Base-by-base conservation (phyloP, 768 basidiomycete genomes). In the Pulveroboletus sp. region DNA sequence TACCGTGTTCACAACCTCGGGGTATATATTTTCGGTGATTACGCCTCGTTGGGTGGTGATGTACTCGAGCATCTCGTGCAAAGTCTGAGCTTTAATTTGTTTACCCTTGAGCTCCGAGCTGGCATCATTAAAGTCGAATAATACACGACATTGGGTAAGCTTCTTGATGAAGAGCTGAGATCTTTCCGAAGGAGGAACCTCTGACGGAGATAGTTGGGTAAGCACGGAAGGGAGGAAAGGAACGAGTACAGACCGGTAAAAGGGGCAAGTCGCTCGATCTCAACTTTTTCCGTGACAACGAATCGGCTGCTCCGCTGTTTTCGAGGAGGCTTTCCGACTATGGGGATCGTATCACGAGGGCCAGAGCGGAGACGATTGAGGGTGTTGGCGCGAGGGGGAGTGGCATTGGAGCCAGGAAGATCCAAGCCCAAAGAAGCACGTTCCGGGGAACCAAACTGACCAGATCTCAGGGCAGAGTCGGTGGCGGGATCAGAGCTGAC, bases 111-210 rank as follows among this genome's bases (percentile, higher is more conserved):
- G 80, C 62, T 99, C 96, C 27, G 89, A 78, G 61, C 89, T 94
- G 40, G 93, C 89, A 66, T 99, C 96, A 66, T 97, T 98, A 71
- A 99, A 99, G 72, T 99, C 96, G 69, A 99, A 99, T 37, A 99
- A 73, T 55, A 97, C 93, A 49, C 89, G 84, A 72, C 95, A 98
- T 67, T 99, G 96, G 68, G 88, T 85, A 47, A 99, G 79, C 71
- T 99, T 99, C 71, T 80, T 91, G 64, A 98, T 75, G 68, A 99
- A 98, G 33, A 99, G 77, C 53, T 86, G 84, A 31, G 91, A 83
- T 32, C 95, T 86, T 68, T 98, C 96, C 57, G 76, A 81, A 5
- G 85, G 81, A 43, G 93, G 79, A 3, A 88, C 94, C 75, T 99
- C 96, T 97, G 41, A 43, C 26, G 33, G 39, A 28, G 32, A 37